These are phyloP conservation scores for Termitomyces sp. DNA, from an alignment of 1,284 basidiomycete genomes.

Conservation along the genomic window DNA sequence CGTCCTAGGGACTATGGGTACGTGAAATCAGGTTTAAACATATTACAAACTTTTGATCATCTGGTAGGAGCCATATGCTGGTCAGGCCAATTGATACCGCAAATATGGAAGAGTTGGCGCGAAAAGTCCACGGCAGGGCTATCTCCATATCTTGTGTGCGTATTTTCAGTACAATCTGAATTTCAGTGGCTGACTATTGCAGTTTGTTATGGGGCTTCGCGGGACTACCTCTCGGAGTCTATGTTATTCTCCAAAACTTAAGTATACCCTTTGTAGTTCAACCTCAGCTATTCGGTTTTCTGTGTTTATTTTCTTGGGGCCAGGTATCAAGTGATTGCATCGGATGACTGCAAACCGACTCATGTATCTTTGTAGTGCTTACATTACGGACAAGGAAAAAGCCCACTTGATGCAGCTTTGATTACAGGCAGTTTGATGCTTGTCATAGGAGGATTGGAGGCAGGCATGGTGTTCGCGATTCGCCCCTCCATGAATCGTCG, in stretches of 20 bases:
- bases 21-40: background rate
- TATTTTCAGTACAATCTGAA: slow-evolving; percentile 18
- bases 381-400: slow-evolving; percentile 47
- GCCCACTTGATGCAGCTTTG: slow-evolving; percentile 24
- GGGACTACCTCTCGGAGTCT: slow-evolving; percentile 63
- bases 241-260: slow-evolving; percentile 60
- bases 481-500: slow-evolving; percentile 33
- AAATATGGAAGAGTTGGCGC: slow-evolving; percentile 73
- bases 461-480: slow-evolving; percentile 55
- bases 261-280: slow-evolving; percentile 75
- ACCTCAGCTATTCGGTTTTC: slow-evolving; percentile 66
- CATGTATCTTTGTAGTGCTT: slow-evolving; percentile 42
- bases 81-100: slow-evolving; percentile 69
- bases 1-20: slow-evolving; percentile 56
- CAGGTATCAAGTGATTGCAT: slow-evolving; percentile 35
- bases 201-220: slow-evolving; percentile 67
- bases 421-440: slow-evolving; percentile 33
- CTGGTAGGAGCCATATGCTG: slow-evolving; percentile 58
- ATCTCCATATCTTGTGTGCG: slow-evolving; percentile 69
- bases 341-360: background rate
- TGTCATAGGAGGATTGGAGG: slow-evolving; percentile 54
- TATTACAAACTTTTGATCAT: background rate
- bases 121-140: slow-evolving; percentile 70
- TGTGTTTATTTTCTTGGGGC: slow-evolving; percentile 62
- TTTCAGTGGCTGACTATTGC: background rate